These are phyloP conservation scores for Fagus crenata DNA, from an alignment of 306 rosid species.

Conservation along the genomic window DNA sequence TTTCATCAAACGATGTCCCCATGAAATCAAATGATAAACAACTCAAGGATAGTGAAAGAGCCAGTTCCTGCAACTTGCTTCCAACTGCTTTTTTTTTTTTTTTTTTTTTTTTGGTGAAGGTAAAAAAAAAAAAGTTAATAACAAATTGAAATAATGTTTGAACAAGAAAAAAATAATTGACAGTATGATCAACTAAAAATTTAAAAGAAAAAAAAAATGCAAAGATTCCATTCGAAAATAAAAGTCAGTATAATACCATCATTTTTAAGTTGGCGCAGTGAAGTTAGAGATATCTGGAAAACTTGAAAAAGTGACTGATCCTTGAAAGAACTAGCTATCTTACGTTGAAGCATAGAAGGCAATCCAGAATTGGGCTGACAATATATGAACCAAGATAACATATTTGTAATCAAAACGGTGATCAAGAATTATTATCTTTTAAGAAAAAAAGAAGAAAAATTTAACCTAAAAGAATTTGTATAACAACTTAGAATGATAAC, in stretches of 20 bases:
- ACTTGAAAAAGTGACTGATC: slow-evolving; percentile 45
- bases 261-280: slow-evolving; percentile 39
- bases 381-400: slow-evolving; percentile 11
- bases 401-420: slow-evolving; percentile 17
- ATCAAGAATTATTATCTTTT: slow-evolving; percentile 5
- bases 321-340: slow-evolving; percentile 46
- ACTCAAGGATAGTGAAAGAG: slow-evolving; percentile 39
- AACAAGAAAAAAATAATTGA: no score
- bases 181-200: no score
- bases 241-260: slow-evolving; percentile 36
- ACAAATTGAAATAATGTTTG: slow-evolving; percentile 8
- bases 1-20: slow-evolving; percentile 53
- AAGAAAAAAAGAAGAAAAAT: background rate
- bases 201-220: no score
- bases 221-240: no score
- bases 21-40: slow-evolving; percentile 51
- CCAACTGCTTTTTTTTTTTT: slow-evolving; percentile 37
- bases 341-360: slow-evolving; percentile 47
- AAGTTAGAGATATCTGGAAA: slow-evolving; percentile 49
- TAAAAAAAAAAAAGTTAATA: slow-evolving; percentile 17
- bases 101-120: background rate
- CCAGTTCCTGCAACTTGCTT: slow-evolving; percentile 49
- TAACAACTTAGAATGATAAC: no score
- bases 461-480: background rate
- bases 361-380: slow-evolving; percentile 44